Evolutionary conservation across 2,329 filamentous ascomycete genomes (phyloP).

Genomic region (Penicillium brevicompactum): DNA sequence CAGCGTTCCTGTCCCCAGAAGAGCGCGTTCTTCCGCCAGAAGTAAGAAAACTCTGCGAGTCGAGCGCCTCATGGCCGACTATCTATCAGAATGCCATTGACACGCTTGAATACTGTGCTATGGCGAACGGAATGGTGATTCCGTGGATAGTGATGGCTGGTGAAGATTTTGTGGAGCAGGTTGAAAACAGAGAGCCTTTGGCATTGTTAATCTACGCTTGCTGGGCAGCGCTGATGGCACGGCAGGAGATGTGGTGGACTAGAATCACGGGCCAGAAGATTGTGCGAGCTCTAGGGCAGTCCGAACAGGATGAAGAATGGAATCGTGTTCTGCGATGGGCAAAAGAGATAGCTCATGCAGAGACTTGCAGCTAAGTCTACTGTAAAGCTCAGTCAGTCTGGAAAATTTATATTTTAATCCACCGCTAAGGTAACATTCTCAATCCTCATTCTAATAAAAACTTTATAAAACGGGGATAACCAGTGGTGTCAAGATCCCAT

Average conservation of each 20-base stretch:
- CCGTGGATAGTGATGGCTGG: conserved; percentile 1
- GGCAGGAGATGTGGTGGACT: conserved; percentile 13
- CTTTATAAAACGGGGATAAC: too few relatives aligned
- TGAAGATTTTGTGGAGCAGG: neutral
- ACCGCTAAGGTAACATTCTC: too few relatives aligned
- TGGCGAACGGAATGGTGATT: neutral
- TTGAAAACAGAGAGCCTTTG: conserved; percentile 3
- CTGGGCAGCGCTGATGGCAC: conserved; percentile 13
- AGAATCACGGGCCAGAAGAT: neutral
- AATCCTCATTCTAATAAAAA: too few relatives aligned
- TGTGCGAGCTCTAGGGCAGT: neutral
- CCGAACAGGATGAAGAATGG: neutral
- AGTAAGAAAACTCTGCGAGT: neutral
- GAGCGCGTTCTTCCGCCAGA: neutral
- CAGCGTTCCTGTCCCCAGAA: neutral
- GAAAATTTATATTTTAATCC: too few relatives aligned
- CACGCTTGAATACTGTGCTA: neutral
- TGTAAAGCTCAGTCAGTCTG: too few relatives aligned
- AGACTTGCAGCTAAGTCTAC: neutral
- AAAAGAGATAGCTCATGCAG: neutral
- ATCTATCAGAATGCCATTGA: neutral
- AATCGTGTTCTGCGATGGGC: neutral
- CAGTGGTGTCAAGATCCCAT: too few relatives aligned
- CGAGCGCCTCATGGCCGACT: neutral
- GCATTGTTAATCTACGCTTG: conserved; percentile 14